These are phyloP conservation scores for Fusarium chuoi DNA, from an alignment of 2,329 filamentous ascomycete genomes.

Conservation along the genomic window DNA sequence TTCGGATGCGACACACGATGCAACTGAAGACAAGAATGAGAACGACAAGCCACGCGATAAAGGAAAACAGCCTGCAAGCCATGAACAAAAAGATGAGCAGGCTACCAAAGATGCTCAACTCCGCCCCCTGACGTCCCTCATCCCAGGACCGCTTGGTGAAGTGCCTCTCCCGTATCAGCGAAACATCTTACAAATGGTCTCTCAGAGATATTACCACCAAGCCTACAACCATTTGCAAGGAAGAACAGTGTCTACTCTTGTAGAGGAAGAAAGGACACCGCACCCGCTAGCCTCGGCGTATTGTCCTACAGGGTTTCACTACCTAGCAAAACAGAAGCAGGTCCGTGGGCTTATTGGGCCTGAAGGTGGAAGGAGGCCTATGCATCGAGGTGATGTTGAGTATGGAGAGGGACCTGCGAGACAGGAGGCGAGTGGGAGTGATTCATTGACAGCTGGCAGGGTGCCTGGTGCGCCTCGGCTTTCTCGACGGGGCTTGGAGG, in stretches of 20 bases:
- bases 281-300: background rate
- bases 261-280: conserved; percentile 19
- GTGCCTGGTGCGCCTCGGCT: background rate
- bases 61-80: background rate
- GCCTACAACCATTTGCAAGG: background rate
- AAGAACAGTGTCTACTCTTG: conserved; percentile 1
- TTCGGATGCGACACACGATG: background rate
- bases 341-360: background rate
- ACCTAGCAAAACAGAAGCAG: background rate
- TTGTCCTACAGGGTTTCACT: background rate
- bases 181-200: background rate
- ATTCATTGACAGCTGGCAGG: background rate
- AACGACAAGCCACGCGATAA: background rate
- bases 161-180: background rate
- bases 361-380: background rate
- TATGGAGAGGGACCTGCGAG: background rate
- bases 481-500: background rate
- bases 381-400: background rate
- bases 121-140: background rate
- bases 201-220: conserved; percentile 1
- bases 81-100: background rate
- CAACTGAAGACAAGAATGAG: background rate
- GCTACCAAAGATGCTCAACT: fast-evolving
- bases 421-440: background rate
- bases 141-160: background rate